Evolutionary conservation across 805 yeast genomes (phyloP), one percentile per base, ranked within the genome.

Genomic region (Saccharomycopsis amapae): DNA sequence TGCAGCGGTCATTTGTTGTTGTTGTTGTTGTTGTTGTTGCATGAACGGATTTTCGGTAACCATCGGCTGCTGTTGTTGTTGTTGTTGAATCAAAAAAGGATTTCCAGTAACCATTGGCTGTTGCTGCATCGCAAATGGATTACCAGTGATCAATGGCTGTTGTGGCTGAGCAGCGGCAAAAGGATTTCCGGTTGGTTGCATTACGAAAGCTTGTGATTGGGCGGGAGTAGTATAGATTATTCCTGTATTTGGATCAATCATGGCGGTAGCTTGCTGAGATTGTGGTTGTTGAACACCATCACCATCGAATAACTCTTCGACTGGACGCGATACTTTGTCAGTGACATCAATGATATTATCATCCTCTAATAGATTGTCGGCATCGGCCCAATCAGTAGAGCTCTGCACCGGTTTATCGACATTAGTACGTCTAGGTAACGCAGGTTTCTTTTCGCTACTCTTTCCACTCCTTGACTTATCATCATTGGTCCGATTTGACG

Each of bases 251-350:
- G 48, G 52, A 15, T 36, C 46, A 5, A 47, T 35, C 4, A 43
- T 37, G 15, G 20, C 40, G 10, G 35, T 40, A n/a, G 46, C 17
- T 17, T 20, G 24, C 23, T 37, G 46, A 3, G 13, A 13, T 38
- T 23, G 42, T 22, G 23, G 34, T 19, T 42, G 50, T 23, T 38
- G 44, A 19, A 23, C 32, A 3, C 38, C 28, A 17, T 46, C 48
- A 4, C 52, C 53, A 36, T 50, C 53, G 41, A 50, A 50, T 3
- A 50, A n/a, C 12, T 50, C 53, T 19, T 17, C 41, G 5, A 47
- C 49, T 13, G 53, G 50, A 23, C 38, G 38, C 10, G 44, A 37
- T 28, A 42, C 30, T n/a, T 23, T 38, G 15, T 48, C 49, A 33
- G 37, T 39, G 5, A 37, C 47, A 38, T 42, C 49, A 12, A 23